Base-by-base conservation (phyloP, 1,284 basidiomycete genomes). In the Clitocybe nebularis region DNA sequence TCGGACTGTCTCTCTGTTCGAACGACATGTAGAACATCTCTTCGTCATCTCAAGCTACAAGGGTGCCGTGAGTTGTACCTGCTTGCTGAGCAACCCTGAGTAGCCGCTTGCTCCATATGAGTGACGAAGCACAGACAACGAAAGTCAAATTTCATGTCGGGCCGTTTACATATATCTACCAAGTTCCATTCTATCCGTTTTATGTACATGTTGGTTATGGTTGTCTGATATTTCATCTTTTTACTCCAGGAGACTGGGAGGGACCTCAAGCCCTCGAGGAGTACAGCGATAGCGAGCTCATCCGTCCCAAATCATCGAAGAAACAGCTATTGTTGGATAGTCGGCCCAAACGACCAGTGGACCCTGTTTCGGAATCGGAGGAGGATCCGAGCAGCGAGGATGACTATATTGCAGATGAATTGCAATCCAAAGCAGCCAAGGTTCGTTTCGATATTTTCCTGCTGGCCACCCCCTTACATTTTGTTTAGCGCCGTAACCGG, bases 241-340 rank as follows among this genome's bases (percentile, higher is more conserved):
- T 46, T 43, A 21, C 44, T 56, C 28, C 64, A 88, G 84, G 79
- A 78, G 63, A 73, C 53, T 88, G 83, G 82, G 84, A 88, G 55
- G 81, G 76, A 1, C 62, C 69, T 21, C 75, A 78, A 13, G 74
- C 71, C 3, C 48, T 80, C 36, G 74, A 82, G 47, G 70, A 68
- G 35, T 45, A 50, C 32, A 50, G 50, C 39, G 48, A 66, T 7
- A 52, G 54, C 21, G 56, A 50, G 49, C n/a, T 46, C 30, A 51
- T 54, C 11, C 42, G 52, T 4, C 22, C 39, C 16, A 35, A 52
- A 26, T 39, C 46, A 9, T 45, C 51, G 37, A 55, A 57, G 51
- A 58, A 58, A 51, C 58, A 57, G 44, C 55, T 50, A 48, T 53
- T 49, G 42, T 58, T 47, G 35, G 54, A 46, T 48, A 61, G 50